Base-by-base conservation (phyloP, 148 eudicot species). In the Pouteria glomerata region DNA sequence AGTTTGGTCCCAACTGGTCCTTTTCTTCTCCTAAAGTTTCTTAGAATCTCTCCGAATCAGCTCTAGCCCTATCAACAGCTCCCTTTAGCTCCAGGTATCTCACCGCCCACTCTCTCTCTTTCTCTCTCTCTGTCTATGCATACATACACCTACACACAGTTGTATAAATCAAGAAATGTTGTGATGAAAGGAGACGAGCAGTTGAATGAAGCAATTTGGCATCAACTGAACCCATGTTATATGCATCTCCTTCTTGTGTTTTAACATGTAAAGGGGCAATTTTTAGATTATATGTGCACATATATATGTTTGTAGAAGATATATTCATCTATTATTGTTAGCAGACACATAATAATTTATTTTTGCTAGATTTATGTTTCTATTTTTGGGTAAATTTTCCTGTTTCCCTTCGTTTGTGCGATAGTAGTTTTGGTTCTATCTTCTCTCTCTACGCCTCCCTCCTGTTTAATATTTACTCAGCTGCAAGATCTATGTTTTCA, bases 41-140 rank as follows among this genome's bases (percentile, higher is more conserved):
- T 7, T 10, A n/a, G 67, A 63, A 37, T 63, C 67, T 39, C 27
- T 61, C 35, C 41, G 65, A 61, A 61, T 61, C 65, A 61, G 34
- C 21, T 13, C 13, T 6, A 31, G n/a, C 65, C 44, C n/a, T n/a
- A n/a, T n/a, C 18, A 18, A 33, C 65, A 30, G 23, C 16, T 37
- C 14, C 13, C 30, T 4, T 34, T 16, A 61, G 18, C 65, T 61
- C 65, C 26, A 34, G 65, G 67, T 63, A 60, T 18, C 3, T 63
- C 21, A 3, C n/a, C 3, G 35, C 30, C n/a, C 27, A 29, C 47
- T 21, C 50, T 37, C 31, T 37, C 16, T 10, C 24, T 19, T 21
- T 1, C n/a, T 4, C 24, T 5, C 24, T 18, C 30, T 5, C 10
- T 39, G 0, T 39, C 0, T 39, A 39, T 10, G 44, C n/a, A n/a